A percentile compares a stretch with the other conserved stretches of the same genome.
Evolutionary conservation across 2,329 filamentous ascomycete species (phyloP).

Genomic region (Fusarium pininemorale): DNA sequence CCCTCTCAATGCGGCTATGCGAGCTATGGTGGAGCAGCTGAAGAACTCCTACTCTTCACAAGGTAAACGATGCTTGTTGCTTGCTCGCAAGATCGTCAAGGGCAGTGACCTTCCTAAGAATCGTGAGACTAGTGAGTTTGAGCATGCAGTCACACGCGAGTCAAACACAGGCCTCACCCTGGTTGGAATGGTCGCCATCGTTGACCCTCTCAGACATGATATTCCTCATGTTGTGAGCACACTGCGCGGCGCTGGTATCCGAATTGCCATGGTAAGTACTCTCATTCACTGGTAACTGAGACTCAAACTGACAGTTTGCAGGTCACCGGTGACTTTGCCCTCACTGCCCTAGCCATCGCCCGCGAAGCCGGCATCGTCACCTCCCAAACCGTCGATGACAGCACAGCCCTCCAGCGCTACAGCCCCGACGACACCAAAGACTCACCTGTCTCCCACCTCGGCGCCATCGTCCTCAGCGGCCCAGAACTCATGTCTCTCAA

Average conservation of each 20-base stretch:
- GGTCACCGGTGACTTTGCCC: constrained; percentile 80
- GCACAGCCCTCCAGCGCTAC: constrained; percentile 58
- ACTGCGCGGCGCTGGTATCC: constrained; percentile 74
- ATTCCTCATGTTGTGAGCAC: constrained; percentile 73
- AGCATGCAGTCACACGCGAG: constrained; percentile 50
- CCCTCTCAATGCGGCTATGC: background rate
- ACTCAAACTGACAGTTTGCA: constrained; percentile 18
- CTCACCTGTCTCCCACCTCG: constrained; percentile 8
- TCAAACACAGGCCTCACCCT: constrained; percentile 64
- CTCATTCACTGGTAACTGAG: accelerated
- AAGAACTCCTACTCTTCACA: constrained; percentile 5
- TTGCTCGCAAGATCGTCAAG: background rate
- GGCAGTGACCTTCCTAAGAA: constrained; percentile 40
- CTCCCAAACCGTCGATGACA: constrained; percentile 61
- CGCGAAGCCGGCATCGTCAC: constrained; percentile 77
- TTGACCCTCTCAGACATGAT: constrained; percentile 80
- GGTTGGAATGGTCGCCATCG: constrained; percentile 79
- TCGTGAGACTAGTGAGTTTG: constrained; percentile 70
- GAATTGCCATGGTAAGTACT: constrained; percentile 75
- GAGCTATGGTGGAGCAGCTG: background rate
- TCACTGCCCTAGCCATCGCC: constrained; percentile 79
- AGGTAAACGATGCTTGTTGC: constrained; percentile 1
- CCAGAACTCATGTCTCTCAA: constrained; percentile 72
- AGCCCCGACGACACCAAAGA: background rate
- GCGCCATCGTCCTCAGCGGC: constrained; percentile 71